These are phyloP conservation scores for Symbiodinium natans DNA, from an alignment of 73 alveolate genomes.

Conservation along the genomic window DNA sequence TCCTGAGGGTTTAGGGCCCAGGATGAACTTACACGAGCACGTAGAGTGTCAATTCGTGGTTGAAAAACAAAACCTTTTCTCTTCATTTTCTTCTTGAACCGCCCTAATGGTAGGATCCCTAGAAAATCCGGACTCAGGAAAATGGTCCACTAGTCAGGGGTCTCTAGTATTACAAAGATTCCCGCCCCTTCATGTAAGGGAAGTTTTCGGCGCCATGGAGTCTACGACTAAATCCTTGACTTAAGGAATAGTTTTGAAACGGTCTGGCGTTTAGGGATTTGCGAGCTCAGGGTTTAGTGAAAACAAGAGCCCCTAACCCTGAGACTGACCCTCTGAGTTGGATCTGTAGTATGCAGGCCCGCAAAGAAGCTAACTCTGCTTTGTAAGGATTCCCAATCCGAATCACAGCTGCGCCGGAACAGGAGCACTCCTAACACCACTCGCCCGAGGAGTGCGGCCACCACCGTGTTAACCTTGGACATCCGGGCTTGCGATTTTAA, in stretches of 20 bases:
- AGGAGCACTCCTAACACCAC: background rate
- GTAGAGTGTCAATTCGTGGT: too few species aligned
- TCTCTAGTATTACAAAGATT: background rate
- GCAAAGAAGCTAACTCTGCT: background rate
- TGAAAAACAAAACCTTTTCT: too few species aligned
- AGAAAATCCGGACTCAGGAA: background rate
- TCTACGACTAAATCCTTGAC: too few species aligned
- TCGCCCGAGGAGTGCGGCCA: conserved; percentile 2
- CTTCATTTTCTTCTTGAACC: too few species aligned
- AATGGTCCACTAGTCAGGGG: background rate
- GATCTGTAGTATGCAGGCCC: too few species aligned
- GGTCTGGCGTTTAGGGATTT: background rate
- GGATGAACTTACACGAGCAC: too few species aligned
- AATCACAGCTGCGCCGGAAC: background rate
- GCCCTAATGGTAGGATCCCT: background rate
- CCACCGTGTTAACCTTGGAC: background rate
- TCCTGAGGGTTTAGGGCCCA: background rate
- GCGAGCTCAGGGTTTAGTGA: too few species aligned
- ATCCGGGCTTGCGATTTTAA: background rate
- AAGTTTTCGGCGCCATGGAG: too few species aligned
- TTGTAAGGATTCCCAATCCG: background rate
- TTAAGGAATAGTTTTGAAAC: background rate
- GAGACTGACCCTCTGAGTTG: too few species aligned
- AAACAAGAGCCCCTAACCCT: too few species aligned
- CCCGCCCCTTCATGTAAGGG: background rate